Base-by-base conservation (phyloP, 495 filamentous ascomycete species). In the Cryomyces minteri region DNA sequence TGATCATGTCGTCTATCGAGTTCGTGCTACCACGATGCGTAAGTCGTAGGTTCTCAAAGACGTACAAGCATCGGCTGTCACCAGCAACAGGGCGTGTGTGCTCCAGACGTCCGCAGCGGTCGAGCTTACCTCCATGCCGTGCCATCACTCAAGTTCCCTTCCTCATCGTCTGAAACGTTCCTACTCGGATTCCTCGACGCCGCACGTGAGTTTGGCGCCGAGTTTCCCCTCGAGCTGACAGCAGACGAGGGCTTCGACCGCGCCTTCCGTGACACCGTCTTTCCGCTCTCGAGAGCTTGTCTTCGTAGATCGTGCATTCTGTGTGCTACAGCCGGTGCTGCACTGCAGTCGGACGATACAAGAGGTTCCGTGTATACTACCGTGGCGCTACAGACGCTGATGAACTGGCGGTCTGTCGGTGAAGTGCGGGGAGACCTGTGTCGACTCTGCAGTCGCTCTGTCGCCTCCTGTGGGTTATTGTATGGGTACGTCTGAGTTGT, bases 221-320 rank as follows among this genome's bases (percentile, higher is more conserved):
- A 87, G 53, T 61, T 69, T 18, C 64, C 65, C 40, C 74, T 73
- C 4, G 80, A 86, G 4, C 69, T 74, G 31, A 73, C 67, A 11
- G 71, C 69, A 1, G 84, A 83, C 8, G 75, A 74, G 40, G 76
- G 71, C 41, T 74, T 71, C 10, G 82, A 83, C 42, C 76, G 79
- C 5, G 87, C 87, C 64, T 94, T 94, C 57, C 80, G 77, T 33
- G 90, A 95, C 42, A 90, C 70, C 33, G 88, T 98, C 68, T 98
- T 98, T 58, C 78, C 77, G 65, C 79, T 83, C 67, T 88, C 82
- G 28, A 84, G 70, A 32, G 82, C 85, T 59, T 83, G 83, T 57
- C 88, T 79, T 54, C 84, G 74, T 44, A 95, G 73, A 54, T 84
- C 79, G 58, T 70, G 78, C 82, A 85, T 87, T 8, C 1, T 41